Conservation (phyloP, 1,284 basidiomycete species). For the Apiotrichum mycotoxinovorans region DNA sequence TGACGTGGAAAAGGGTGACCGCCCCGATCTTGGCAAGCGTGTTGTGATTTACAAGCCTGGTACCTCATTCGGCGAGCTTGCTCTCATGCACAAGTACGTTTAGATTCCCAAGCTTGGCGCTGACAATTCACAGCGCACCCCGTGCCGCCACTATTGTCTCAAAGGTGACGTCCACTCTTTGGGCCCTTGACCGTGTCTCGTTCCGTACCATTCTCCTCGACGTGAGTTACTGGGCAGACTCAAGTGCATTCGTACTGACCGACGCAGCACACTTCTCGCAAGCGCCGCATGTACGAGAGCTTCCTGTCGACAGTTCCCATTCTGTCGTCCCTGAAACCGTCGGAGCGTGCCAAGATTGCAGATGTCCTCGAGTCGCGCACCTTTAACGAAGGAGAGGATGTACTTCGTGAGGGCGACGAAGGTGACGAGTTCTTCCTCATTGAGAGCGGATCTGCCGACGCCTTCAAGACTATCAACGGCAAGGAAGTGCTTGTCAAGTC, state of each 20-base stretch:
- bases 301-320: slow-evolving; percentile 91
- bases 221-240: slow-evolving; percentile 39
- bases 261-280: slow-evolving; percentile 64
- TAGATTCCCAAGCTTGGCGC: background rate
- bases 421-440: slow-evolving; percentile 98
- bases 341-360: slow-evolving; percentile 92
- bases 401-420: slow-evolving; percentile 87
- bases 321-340: slow-evolving; percentile 75
- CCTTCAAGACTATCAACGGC: slow-evolving; percentile 70
- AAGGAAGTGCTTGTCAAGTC: slow-evolving; percentile 68
- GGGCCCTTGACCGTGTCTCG: slow-evolving; percentile 94
- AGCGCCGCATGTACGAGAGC: slow-evolving; percentile 90
- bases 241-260: slow-evolving; percentile 10
- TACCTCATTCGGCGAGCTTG: slow-evolving; percentile 90
- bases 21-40: slow-evolving; percentile 60
- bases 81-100: slow-evolving; percentile 83
- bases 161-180: slow-evolving; percentile 76
- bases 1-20: slow-evolving; percentile 58
- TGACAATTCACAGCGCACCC: slow-evolving; percentile 59
- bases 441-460: slow-evolving; percentile 85
- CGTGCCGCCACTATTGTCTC: slow-evolving; percentile 91
- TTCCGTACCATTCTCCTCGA: slow-evolving; percentile 97
- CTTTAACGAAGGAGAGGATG: slow-evolving; percentile 76
- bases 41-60: slow-evolving; percentile 83
- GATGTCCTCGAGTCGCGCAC: slow-evolving; percentile 85